A percentile compares a stretch with the other conserved stretches of the same genome.
Conservation (phyloP, 768 basidiomycete genomes). For the Mycena crocata region DNA sequence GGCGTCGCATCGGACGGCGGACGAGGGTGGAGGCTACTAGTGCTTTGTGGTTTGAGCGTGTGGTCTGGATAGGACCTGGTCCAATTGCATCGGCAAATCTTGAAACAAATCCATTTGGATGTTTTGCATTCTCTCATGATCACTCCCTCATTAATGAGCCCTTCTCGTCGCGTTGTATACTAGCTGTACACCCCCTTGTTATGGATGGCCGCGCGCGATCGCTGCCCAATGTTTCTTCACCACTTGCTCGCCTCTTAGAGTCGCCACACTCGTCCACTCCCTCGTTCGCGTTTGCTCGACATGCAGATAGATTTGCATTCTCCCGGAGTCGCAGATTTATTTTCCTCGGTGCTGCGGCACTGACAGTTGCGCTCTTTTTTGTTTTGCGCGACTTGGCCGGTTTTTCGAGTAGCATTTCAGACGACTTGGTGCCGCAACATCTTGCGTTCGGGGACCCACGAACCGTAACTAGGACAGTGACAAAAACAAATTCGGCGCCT, state of each 20-base stretch:
- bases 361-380: constrained; percentile 4
- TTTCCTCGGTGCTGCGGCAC: constrained; percentile 6
- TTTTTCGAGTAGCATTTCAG: not conserved
- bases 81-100: too few species aligned
- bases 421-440: not conserved
- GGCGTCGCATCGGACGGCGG: constrained; percentile 82
- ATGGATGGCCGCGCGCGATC: constrained; percentile 1
- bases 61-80: not conserved
- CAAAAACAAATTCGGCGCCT: constrained; percentile 29
- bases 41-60: not conserved
- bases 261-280: constrained; percentile 3
- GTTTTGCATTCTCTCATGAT: too few species aligned
- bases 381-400: constrained; percentile 2
- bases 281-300: not conserved
- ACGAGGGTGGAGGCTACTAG: constrained; percentile 67
- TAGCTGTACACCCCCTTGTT: not conserved
- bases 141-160: not conserved
- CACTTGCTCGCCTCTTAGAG: constrained; percentile 6
- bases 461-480: constrained; percentile 13
- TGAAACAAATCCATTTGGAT: not conserved
- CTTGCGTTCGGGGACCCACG: not conserved
- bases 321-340: constrained; percentile 16
- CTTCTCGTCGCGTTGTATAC: not conserved
- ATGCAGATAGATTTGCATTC: constrained; percentile 3
- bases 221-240: constrained; percentile 3